phyloP scores from a whole-genome alignment of 139 green algal species.

The Chlamydomonas asymmetrica region DNA sequence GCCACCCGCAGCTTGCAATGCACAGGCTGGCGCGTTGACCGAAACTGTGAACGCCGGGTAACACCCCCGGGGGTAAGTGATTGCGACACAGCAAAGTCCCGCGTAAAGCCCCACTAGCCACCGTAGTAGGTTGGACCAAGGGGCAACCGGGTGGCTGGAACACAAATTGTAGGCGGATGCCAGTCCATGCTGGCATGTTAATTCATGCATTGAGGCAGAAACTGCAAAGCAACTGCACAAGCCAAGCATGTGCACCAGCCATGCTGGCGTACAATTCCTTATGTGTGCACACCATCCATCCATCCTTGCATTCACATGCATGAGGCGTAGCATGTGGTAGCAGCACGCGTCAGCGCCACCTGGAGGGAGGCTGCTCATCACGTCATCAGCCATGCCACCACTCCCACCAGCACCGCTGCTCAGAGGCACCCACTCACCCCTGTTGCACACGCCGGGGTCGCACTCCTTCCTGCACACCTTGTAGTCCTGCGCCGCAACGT shows the following conservation, averaged over 20 bases:
- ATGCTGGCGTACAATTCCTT: not conserved
- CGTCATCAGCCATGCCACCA: not conserved
- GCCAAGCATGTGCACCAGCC: not conserved
- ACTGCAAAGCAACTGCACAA: too few species aligned
- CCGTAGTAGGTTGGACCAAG: too few species aligned
- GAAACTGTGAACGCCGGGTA: not conserved
- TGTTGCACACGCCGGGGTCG: conserved; percentile 27
- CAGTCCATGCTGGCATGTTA: too few species aligned
- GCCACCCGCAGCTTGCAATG: too few species aligned
- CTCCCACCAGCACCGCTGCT: not conserved
- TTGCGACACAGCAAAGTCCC: too few species aligned
- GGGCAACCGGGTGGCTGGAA: too few species aligned
- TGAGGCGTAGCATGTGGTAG: not conserved
- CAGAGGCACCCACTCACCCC: conserved; percentile 27
- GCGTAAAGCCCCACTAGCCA: too few species aligned
- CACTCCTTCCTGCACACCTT: conserved; percentile 37
- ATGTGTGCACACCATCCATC: not conserved
- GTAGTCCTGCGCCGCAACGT: conserved; percentile 6
- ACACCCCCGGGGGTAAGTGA: too few species aligned
- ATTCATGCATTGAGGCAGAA: too few species aligned
- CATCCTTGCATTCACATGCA: too few species aligned
- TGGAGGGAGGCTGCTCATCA: not conserved
- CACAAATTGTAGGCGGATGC: too few species aligned
- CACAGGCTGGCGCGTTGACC: not conserved
- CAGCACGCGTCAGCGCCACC: too few species aligned